A percentile compares a stretch with the other conserved stretches of the same genome.
phyloP scores from a whole-genome alignment of 2,329 filamentous ascomycete genomes.

The Fusarium pilosicola region DNA sequence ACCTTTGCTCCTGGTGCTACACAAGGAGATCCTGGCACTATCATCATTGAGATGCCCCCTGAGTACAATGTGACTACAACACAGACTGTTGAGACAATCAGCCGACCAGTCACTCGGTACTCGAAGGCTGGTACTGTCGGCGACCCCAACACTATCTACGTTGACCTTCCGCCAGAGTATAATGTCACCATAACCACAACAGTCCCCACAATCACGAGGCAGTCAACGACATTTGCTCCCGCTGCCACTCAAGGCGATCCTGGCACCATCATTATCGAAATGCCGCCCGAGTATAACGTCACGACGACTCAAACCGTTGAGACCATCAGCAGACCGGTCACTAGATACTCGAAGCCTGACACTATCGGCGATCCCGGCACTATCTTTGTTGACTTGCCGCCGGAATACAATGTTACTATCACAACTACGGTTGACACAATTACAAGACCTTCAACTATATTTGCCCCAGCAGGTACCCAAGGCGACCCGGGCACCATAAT shows the following conservation, averaged over 20 bases:
- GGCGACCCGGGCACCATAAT: slow-evolving; percentile 20
- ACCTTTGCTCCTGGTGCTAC: slow-evolving; percentile 4
- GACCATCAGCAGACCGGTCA: slow-evolving; percentile 8
- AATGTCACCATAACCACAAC: slow-evolving; percentile 12
- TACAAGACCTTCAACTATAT: slow-evolving; percentile 12
- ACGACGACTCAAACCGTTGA: slow-evolving; percentile 15
- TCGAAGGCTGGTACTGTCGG: slow-evolving; percentile 2
- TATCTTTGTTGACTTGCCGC: slow-evolving; percentile 9
- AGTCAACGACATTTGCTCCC: slow-evolving; percentile 3
- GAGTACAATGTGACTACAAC: slow-evolving; percentile 14
- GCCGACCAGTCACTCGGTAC: not conserved
- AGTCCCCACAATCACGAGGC: slow-evolving; percentile 6
- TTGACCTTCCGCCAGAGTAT: slow-evolving; percentile 17
- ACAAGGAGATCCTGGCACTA: slow-evolving; percentile 15
- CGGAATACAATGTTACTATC: slow-evolving; percentile 15
- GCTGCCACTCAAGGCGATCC: slow-evolving; percentile 20
- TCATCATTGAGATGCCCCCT: slow-evolving; percentile 6
- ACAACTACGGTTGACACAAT: slow-evolving; percentile 10
- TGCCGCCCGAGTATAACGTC: slow-evolving; percentile 15
- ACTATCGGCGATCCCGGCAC: slow-evolving; percentile 12
- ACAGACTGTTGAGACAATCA: slow-evolving; percentile 14
- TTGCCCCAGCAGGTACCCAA: not conserved
- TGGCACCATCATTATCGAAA: slow-evolving; percentile 8
- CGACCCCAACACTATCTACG: slow-evolving; percentile 10
- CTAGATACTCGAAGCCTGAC: not conserved